These are phyloP conservation scores for Deuterostichococcus epilithicus DNA, from an alignment of 139 green algal species.

Conservation along the genomic window DNA sequence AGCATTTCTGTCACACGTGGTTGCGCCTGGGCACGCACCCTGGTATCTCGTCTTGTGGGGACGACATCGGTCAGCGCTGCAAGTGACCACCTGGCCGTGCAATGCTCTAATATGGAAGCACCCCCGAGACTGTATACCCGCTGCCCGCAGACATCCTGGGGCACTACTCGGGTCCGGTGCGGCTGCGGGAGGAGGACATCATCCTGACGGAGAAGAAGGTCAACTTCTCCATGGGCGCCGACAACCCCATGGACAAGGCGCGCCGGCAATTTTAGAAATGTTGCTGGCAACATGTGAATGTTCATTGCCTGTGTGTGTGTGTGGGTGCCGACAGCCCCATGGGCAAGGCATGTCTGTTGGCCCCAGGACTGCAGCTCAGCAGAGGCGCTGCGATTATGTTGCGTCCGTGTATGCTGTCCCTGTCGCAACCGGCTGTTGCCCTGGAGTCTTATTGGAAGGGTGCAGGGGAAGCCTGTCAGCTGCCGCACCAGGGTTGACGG, in stretches of 20 bases:
- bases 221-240: slow-evolving; percentile 44
- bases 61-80: not conserved
- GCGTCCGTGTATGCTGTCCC: no score
- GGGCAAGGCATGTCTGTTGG: no score
- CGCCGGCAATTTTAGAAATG: not conserved
- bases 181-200: slow-evolving; percentile 47
- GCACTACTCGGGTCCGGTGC: slow-evolving; percentile 3
- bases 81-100: not conserved
- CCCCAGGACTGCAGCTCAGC: no score
- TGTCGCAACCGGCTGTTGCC: no score
- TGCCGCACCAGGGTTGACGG: no score
- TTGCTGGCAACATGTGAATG: not conserved
- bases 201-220: slow-evolving; percentile 64
- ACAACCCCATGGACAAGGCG: slow-evolving; percentile 57
- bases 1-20: not conserved
- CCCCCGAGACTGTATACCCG: not conserved
- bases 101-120: not conserved
- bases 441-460: no score
- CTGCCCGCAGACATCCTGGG: not conserved
- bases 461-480: no score
- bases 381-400: no score
- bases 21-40: not conserved
- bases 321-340: no score
- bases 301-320: not conserved
- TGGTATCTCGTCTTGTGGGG: not conserved